These are phyloP conservation scores for Dothistroma septosporum DNA, from an alignment of 2,329 filamentous ascomycete species.

Conservation along the genomic window DNA sequence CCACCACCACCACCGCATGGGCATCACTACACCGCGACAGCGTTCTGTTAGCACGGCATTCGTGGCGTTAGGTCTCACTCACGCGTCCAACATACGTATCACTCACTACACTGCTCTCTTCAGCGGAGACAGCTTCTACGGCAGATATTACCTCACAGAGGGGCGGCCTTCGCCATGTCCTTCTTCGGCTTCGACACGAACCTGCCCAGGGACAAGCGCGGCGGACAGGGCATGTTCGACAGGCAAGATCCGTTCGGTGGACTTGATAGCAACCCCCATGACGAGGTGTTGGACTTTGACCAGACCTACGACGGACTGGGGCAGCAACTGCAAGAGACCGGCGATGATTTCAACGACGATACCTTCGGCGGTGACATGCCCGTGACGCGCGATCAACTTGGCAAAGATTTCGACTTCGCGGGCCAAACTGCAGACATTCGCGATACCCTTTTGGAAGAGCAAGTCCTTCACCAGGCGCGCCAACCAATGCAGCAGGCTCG, in stretches of 20 bases:
- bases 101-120: background rate
- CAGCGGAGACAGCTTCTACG: background rate
- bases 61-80: background rate
- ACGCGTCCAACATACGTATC: background rate
- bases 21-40: background rate
- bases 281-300: conserved; percentile 77
- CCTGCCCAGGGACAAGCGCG: conserved; percentile 59
- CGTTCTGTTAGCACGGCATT: background rate
- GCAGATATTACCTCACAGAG: background rate
- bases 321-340: conserved; percentile 82
- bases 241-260: conserved; percentile 81
- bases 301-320: conserved; percentile 96
- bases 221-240: conserved; percentile 69
- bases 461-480: conserved; percentile 75
- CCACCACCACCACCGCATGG: background rate
- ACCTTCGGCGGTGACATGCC: conserved; percentile 64
- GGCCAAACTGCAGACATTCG: conserved; percentile 85
- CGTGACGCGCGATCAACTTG: conserved; percentile 54
- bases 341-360: conserved; percentile 94
- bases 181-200: conserved; percentile 85
- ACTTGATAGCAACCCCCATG: conserved; percentile 52
- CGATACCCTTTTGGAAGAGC: conserved; percentile 83
- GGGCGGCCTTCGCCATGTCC: conserved; percentile 54
- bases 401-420: conserved; percentile 97
- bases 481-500: conserved; percentile 54